Conservation (phyloP, 352 stramenopile genomes). For the Halophytophthora polymorphica region DNA sequence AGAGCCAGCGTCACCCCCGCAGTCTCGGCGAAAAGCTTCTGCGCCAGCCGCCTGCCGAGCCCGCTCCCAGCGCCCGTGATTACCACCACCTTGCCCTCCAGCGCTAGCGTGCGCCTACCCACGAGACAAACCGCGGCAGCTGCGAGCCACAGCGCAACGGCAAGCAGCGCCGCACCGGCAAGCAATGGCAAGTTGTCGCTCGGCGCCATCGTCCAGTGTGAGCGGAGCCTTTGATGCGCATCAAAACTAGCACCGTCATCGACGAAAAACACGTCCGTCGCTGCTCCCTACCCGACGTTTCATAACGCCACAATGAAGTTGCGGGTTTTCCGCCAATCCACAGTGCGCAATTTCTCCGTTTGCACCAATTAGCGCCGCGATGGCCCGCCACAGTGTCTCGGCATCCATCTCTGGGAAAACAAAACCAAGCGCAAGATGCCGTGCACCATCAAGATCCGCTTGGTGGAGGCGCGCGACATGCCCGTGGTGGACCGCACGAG, state of each 20-base stretch:
- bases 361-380: background rate
- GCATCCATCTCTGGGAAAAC: too few species aligned
- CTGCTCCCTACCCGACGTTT: too few species aligned
- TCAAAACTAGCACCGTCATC: background rate
- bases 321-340: too few species aligned
- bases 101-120: constrained; percentile 23
- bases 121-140: background rate
- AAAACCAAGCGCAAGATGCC: constrained; percentile 48
- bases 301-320: background rate
- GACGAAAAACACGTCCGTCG: background rate
- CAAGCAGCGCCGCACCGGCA: background rate
- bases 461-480: constrained; percentile 87
- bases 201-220: background rate
- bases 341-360: too few species aligned
- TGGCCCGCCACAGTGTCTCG: too few species aligned
- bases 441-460: constrained; percentile 89
- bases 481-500: constrained; percentile 80
- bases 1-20: constrained; percentile 44
- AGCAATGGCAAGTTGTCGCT: background rate
- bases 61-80: constrained; percentile 63
- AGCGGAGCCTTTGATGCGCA: background rate
- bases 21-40: constrained; percentile 26
- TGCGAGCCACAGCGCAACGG: constrained; percentile 10
- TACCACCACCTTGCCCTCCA: constrained; percentile 53
- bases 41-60: constrained; percentile 46